A percentile compares a stretch with the other conserved stretches of the same genome.
phyloP scores from a whole-genome alignment of 129 eudicot genomes.

The Helianthus tuberosus region DNA sequence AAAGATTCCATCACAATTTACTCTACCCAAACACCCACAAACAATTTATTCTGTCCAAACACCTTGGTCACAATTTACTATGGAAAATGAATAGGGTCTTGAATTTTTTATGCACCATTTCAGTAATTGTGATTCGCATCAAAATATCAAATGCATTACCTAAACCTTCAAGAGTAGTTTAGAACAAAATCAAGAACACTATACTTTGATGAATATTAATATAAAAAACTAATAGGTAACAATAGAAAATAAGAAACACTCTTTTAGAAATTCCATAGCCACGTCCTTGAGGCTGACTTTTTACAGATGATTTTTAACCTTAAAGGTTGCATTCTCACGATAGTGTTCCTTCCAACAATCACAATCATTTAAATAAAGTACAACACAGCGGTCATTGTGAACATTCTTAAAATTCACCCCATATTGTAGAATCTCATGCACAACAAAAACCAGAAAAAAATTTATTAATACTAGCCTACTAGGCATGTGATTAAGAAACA shows the following conservation, averaged over 20 bases:
- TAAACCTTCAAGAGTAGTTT: too few species aligned
- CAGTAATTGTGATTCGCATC: too few species aligned
- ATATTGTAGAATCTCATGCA: constrained; percentile 87
- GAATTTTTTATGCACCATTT: too few species aligned
- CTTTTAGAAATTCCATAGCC: constrained; percentile 71
- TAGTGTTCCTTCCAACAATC: constrained; percentile 79
- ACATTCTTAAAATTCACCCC: constrained; percentile 70
- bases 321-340: constrained; percentile 69
- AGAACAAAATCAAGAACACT: not conserved
- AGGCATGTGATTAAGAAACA: too few species aligned
- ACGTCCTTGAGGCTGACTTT: constrained; percentile 89
- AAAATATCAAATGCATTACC: too few species aligned
- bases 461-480: too few species aligned
- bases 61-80: too few species aligned
- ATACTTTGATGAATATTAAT: not conserved
- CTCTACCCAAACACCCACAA: too few species aligned
- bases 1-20: too few species aligned
- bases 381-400: constrained; percentile 69
- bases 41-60: too few species aligned
- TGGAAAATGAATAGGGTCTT: too few species aligned
- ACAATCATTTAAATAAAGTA: constrained; percentile 75
- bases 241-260: constrained; percentile 46
- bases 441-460: constrained; percentile 12
- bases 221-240: constrained; percentile 2
- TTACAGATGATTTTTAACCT: constrained; percentile 63